phyloP scores from a whole-genome alignment of 1,139 yeast species.

The Sporopachydermia cereana region DNA sequence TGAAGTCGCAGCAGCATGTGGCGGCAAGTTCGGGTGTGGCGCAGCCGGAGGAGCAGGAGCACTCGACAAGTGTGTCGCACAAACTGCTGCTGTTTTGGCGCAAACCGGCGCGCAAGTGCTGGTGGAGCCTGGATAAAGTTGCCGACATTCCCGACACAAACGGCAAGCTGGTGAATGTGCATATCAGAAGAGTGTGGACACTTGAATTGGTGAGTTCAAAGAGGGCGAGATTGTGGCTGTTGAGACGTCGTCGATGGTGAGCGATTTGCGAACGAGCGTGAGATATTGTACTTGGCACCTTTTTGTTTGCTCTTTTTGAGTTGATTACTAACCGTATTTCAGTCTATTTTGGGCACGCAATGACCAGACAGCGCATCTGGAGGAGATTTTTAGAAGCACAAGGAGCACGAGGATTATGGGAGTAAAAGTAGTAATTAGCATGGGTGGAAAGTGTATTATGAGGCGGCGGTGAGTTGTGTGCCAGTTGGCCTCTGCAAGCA shows the following conservation, averaged over 20 bases:
- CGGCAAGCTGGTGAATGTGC: constrained; percentile 38
- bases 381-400: no score
- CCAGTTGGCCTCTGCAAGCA: no score
- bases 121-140: constrained; percentile 75
- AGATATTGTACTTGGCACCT: constrained; percentile 48
- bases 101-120: constrained; percentile 96
- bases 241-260: not conserved
- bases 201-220: constrained; percentile 43
- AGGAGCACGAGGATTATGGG: no score
- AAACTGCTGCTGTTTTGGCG: constrained; percentile 90
- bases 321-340: no score
- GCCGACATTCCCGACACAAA: constrained; percentile 38
- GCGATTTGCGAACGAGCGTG: no score
- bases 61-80: constrained; percentile 38
- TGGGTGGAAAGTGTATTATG: no score
- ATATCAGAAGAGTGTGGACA: constrained; percentile 77
- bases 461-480: no score
- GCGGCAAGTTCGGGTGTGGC: constrained; percentile 17
- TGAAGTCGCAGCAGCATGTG: constrained; percentile 12
- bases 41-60: constrained; percentile 26
- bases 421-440: no score
- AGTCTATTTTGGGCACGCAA: no score
- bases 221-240: no score
- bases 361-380: no score
- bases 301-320: no score